Evolutionary conservation across 768 basidiomycete genomes (phyloP), one percentile per base, ranked within the genome.

Genomic region (Pleurotus salmoneostramineus): DNA sequence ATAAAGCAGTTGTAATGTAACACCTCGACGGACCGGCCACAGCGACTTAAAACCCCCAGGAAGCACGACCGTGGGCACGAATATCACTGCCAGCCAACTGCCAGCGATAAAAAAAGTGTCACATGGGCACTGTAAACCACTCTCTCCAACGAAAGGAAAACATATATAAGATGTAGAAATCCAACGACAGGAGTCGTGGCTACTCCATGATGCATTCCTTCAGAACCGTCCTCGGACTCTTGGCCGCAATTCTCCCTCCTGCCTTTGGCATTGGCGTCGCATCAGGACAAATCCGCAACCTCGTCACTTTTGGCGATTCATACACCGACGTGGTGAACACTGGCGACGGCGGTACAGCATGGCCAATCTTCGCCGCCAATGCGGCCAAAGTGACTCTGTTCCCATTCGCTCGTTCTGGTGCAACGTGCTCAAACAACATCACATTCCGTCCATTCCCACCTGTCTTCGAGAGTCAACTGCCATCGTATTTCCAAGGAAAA

Each of bases 231-330:
- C 2, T 37, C 12, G 50, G 31, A 5, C 8, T 43, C 0, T 77
- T 80, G 2, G 73, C 68, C n/a, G 12, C 12, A 11, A 1, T 21
- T 56, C 10, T 47, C 44, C 15, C 12, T 45, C n/a, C 27, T n/a
- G 56, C 17, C 27, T 37, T 42, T 21, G 37, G 37, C 32, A 21
- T 45, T 15, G 52, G 58, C 50, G 27, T 56, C 32, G 3, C n/a
- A 14, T 50, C 60, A 33, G 56, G 58, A 21, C 75, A 76, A 59
- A 78, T 80, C 62, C 73, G 74, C 56, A 76, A 72, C 56, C 68
- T 80, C 27, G 77, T 77, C 46, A 76, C 75, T 5, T 81, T 81
- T 52, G 80, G 79, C 5, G 79, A 81, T 62, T 76, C 74, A n/a
- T 81, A 79, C 61, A 76, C 78, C 0, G 79, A 81, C 50, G 61